Base-by-base conservation (phyloP, 306 rosid genomes). In the Pterocarpus santalinus region DNA sequence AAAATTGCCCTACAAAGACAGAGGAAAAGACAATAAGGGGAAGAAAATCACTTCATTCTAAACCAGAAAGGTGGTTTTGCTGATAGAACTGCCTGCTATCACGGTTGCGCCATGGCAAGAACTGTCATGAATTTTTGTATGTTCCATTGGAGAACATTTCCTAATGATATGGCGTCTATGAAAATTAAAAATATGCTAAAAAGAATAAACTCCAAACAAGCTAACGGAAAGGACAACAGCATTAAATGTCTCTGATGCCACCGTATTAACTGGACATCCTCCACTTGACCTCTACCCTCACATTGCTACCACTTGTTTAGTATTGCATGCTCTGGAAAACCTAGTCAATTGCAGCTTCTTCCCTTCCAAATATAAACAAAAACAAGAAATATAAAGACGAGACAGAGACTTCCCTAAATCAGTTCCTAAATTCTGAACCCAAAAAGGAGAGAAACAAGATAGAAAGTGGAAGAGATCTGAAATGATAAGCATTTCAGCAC, bases 401-500 rank as follows among this genome's bases (percentile, higher is more conserved):
- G 32, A 2, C 14, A 69, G 11, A 69, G 14, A 72, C 9, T 22
- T 35, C 34, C 52, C 67, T 7, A 32, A 57, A 76, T 33, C 58
- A 46, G 66, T 13, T 77, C 17, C 63, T 51, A 41, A 66, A 77
- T 52, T 72, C 47, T 30, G 60, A 65, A 51, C 41, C 46, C 49
- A 52, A 65, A 75, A 44, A 43, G 53, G 47, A 69, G 36, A 63
- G 11, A 69, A 77, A 36, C 71, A 66, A 62, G 38, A 63, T 35
- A 79, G 60, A 38, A 41, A 33, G 41, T 12, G 57, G 62, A 80
- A 70, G 44, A 60, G 62, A 66, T 56, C 52, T 38, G 9, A 41
- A 70, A 72, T 67, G 76, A 81, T 35, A 35, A 62, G 73, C 78
- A 82, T 78, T 75, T 74, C 62, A 63, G 73, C 77, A 81, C 30